A percentile compares a stretch with the other conserved stretches of the same genome.
Conservation (phyloP, 1,284 basidiomycete species). For the Leccinum huronense region DNA sequence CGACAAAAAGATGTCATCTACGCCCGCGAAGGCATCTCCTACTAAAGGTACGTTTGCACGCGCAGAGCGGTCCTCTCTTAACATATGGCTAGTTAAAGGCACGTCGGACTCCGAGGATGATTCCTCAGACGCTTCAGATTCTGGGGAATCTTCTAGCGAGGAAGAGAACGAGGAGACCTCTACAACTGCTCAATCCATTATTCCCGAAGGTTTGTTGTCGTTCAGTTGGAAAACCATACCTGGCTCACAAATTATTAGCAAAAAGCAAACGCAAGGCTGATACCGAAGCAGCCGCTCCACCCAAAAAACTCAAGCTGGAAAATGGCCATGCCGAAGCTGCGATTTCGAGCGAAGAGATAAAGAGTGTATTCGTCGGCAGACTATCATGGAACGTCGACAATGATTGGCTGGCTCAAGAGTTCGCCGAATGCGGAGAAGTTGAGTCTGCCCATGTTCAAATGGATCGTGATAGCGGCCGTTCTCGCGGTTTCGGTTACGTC, state of each 20-base stretch:
- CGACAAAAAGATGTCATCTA: background rate
- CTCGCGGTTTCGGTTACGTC: conserved; percentile 94
- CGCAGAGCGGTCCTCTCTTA: background rate
- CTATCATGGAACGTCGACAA: conserved; percentile 98
- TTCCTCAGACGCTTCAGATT: conserved; percentile 13
- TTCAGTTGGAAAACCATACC: conserved; percentile 25
- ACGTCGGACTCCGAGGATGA: conserved; percentile 2
- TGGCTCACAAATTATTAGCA: conserved; percentile 23
- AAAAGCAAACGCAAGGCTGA: conserved; percentile 85
- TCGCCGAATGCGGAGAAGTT: conserved; percentile 86
- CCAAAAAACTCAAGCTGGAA: conserved; percentile 83
- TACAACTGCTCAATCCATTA: background rate
- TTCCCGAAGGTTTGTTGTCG: conserved; percentile 14
- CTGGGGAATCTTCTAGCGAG: conserved; percentile 21
- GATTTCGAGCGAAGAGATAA: conserved; percentile 54
- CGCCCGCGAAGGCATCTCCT: background rate
- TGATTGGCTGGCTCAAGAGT: conserved; percentile 93
- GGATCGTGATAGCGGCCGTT: conserved; percentile 86
- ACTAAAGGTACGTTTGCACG: background rate
- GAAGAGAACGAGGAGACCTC: conserved; percentile 7
- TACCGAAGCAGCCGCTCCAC: conserved; percentile 53
- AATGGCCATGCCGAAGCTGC: conserved; percentile 50
- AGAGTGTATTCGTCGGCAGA: conserved; percentile 88
- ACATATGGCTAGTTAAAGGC: conserved; percentile 5
- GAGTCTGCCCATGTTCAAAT: conserved; percentile 86